These are phyloP conservation scores for Diplodia intermedia DNA, from an alignment of 2,329 filamentous ascomycete genomes.

Conservation along the genomic window DNA sequence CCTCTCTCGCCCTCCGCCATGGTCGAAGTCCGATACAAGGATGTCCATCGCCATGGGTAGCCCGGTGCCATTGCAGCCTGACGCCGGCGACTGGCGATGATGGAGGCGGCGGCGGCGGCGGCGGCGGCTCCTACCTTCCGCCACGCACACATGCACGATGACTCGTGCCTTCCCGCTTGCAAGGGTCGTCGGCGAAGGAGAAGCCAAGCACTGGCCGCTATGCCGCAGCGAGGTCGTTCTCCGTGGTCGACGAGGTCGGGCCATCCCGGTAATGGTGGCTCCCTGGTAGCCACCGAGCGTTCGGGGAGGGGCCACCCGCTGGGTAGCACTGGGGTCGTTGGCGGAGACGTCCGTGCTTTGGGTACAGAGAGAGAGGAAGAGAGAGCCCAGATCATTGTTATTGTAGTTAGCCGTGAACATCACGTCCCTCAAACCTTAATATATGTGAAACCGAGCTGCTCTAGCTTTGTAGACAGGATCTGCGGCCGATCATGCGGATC, in stretches of 20 bases:
- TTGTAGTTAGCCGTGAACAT: neutral
- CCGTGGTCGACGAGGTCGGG: neutral
- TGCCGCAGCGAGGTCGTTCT: neutral
- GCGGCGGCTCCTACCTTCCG: neutral
- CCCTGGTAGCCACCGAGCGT: neutral
- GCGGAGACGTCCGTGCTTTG: neutral
- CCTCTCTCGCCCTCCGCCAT: neutral
- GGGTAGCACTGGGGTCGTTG: neutral
- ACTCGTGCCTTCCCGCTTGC: neutral
- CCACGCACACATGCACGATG: neutral
- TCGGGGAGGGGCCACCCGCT: neutral
- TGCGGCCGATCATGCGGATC: neutral
- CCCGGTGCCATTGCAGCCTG: neutral
- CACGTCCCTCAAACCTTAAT: neutral
- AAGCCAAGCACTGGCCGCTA: conserved; percentile 13
- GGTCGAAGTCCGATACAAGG: neutral
- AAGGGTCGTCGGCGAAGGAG: neutral
- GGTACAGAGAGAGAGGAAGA: neutral
- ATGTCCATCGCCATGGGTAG: neutral
- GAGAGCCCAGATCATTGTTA: neutral
- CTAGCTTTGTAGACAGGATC: neutral
- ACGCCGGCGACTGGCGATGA: neutral
- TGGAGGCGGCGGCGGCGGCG: too few relatives aligned
- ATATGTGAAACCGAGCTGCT: neutral
- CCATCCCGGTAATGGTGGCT: neutral